Base-by-base conservation (phyloP, 768 basidiomycete genomes). In the Lactarius indigo region DNA sequence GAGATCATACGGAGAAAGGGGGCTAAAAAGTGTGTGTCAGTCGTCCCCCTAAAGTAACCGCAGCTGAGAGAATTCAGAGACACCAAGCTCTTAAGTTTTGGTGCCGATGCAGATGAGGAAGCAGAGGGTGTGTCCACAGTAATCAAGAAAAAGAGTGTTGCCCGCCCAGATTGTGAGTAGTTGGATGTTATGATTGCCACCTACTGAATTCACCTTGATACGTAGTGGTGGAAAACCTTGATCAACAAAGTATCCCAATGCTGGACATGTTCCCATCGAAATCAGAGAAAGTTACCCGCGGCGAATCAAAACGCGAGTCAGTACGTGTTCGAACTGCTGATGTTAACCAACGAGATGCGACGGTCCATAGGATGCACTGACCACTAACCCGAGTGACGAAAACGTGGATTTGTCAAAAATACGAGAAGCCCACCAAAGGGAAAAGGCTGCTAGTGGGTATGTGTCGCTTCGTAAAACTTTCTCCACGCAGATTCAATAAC, bases 61-160 rank as follows among this genome's bases (percentile, higher is more conserved):
- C 10, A 3, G n/a, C 50, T 63, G 42, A 47, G 44, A 15, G 30
- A 18, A 28, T 8, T 12, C 67, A 97, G 95, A 77, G 94, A 99
- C 72, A 90, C 91, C 12, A 91, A 90, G 64, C 77, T 99, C 12
- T 76, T 98, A 63, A 96, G 94, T 59, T 99, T 99, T 75, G 93
- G 87, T 18, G 90, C 81, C 10, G 90, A 85, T 9, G 89, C 86
- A 56, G 89, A 85, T 39, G 85, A 76, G n/a, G 86, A 77, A 5
- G 79, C 72, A 39, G 88, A 84, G 31, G 87, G 85, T 9, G 83
- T 78, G 15, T 89, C 87, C 55, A 73, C 81, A 0, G 74, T 74
- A 2, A 80, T 86, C 69, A 88, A 88, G 78, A 94, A 94, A 82
- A 95, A 92, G 75, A 82, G 87, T 0, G 91, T 96, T 31, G 87